Evolutionary conservation across 257 asterid species (phyloP).

Genomic region (Jasminum sambac): DNA sequence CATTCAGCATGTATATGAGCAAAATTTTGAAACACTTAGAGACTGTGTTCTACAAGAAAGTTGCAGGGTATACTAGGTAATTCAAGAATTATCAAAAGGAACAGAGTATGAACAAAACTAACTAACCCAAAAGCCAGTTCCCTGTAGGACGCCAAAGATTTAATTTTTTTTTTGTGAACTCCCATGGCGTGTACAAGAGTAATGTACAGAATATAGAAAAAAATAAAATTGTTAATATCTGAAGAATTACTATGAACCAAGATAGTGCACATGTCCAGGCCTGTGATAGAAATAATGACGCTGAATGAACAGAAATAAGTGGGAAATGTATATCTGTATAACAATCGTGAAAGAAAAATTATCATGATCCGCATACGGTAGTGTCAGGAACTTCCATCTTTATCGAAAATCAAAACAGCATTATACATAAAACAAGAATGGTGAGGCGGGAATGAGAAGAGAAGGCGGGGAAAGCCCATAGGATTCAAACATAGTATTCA

Average conservation of each 20-base stretch:
- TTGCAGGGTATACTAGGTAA: neutral
- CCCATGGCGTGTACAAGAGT: neutral
- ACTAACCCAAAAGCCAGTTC: neutral
- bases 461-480: slow-evolving; percentile 16
- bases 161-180: neutral
- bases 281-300: neutral
- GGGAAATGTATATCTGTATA: neutral
- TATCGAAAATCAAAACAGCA: slow-evolving; percentile 6
- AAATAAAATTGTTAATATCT: neutral
- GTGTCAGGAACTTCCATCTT: slow-evolving; percentile 15
- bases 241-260: neutral
- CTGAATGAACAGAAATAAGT: neutral
- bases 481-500: slow-evolving; percentile 25
- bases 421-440: neutral
- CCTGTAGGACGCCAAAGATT: neutral
- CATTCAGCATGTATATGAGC: neutral
- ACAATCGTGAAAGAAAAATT: neutral
- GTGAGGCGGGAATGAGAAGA: neutral
- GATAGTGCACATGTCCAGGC: neutral
- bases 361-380: slow-evolving; percentile 8
- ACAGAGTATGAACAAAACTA: neutral
- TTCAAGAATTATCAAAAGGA: neutral
- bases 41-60: neutral
- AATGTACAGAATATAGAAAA: neutral
- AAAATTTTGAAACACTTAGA: neutral